phyloP scores from a whole-genome alignment of 192 early-diverging fungal genomes.

The Coemansia sp. region DNA sequence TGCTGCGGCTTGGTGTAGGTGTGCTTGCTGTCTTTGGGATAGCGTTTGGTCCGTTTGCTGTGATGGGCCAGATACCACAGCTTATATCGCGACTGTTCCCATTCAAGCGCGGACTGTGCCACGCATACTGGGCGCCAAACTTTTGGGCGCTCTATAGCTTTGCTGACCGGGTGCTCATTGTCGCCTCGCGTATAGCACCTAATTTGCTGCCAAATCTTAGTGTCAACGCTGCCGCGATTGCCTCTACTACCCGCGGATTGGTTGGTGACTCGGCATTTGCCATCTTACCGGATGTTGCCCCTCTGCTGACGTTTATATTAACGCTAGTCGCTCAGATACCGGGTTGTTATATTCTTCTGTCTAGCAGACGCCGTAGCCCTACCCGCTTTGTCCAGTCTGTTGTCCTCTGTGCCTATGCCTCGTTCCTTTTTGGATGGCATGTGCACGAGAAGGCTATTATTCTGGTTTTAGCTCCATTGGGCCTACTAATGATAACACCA shows the following conservation, averaged over 20 bases:
- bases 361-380: constrained; percentile 49
- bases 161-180: constrained; percentile 65
- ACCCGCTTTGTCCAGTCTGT: constrained; percentile 64
- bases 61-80: constrained; percentile 70
- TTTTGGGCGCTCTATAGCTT: constrained; percentile 93
- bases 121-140: constrained; percentile 97
- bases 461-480: constrained; percentile 58
- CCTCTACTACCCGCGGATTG: constrained; percentile 80
- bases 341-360: constrained; percentile 18
- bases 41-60: constrained; percentile 81
- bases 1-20: constrained; percentile 62
- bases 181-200: constrained; percentile 3
- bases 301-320: constrained; percentile 67
- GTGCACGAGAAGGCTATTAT: constrained; percentile 97
- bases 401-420: constrained; percentile 78
- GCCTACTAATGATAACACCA: constrained; percentile 34
- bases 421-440: constrained; percentile 97
- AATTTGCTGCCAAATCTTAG: background rate
- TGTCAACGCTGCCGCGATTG: background rate
- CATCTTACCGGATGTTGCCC: constrained; percentile 69
- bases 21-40: constrained; percentile 69
- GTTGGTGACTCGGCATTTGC: constrained; percentile 87
- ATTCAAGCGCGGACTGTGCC: constrained; percentile 94
- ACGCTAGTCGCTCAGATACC: constrained; percentile 69
- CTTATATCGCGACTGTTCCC: constrained; percentile 84